Conservation (phyloP, 805 yeast genomes). For the Metschnikowia chrysomelidarum region DNA sequence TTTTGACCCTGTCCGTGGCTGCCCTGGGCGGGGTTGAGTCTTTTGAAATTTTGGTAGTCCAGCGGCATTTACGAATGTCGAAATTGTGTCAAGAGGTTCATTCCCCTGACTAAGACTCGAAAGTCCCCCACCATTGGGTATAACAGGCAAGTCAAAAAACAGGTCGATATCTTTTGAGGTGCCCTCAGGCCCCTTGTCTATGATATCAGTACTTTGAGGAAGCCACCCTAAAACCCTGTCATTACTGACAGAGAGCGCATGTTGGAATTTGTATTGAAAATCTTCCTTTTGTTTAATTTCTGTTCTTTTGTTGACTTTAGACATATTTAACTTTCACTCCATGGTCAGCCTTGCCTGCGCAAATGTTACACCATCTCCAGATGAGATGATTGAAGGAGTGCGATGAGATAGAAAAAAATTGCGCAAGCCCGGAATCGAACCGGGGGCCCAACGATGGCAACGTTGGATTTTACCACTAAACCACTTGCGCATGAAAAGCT, state of each 20-base stretch:
- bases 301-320: slow-evolving; percentile 30
- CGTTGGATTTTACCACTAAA: slow-evolving; percentile 23
- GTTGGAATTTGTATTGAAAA: slow-evolving; percentile 46
- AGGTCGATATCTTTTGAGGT: slow-evolving; percentile 8
- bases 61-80: slow-evolving; percentile 26
- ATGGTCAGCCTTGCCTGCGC: too few species aligned
- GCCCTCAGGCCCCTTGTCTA: slow-evolving; percentile 1
- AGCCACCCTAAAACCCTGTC: slow-evolving; percentile 41
- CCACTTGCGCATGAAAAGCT: slow-evolving; percentile 19
- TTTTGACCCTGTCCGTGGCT: slow-evolving; percentile 22
- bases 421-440: slow-evolving; percentile 25
- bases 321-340: slow-evolving; percentile 11
- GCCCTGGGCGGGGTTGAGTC: slow-evolving; percentile 7
- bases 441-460: slow-evolving; percentile 26
- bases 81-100: slow-evolving; percentile 18
- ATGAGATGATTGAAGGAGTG: not conserved
- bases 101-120: slow-evolving; percentile 17
- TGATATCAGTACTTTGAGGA: slow-evolving; percentile 7
- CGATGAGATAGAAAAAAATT: slow-evolving; percentile 8
- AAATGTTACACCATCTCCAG: too few species aligned
- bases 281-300: slow-evolving; percentile 48
- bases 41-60: slow-evolving; percentile 5
- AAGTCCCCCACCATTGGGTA: slow-evolving; percentile 33
- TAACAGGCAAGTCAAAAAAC: slow-evolving; percentile 36
- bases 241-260: slow-evolving; percentile 39